Evolutionary conservation across 176 grass and related monocot genomes (phyloP).

Genomic region (Secale cereale): DNA sequence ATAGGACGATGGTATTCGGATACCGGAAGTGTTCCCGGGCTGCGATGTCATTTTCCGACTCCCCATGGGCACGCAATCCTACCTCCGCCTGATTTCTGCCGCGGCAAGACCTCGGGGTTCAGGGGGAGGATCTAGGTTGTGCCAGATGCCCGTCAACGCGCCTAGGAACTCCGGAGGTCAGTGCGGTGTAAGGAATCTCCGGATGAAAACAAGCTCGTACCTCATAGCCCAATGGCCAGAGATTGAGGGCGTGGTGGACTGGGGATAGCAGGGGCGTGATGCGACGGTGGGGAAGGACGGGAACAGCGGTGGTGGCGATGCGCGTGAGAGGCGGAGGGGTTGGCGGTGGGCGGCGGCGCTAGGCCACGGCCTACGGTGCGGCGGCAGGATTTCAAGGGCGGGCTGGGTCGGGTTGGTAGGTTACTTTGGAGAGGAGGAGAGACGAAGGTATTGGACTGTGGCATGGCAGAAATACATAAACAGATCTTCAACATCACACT

Average conservation of each 20-base stretch:
- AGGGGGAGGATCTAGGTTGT: neutral
- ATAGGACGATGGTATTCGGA: no score
- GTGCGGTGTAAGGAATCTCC: neutral
- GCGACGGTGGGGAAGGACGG: neutral
- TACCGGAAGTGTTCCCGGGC: no score
- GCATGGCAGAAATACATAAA: neutral
- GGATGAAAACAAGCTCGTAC: neutral
- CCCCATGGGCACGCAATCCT: slow-evolving; percentile 48
- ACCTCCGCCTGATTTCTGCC: neutral
- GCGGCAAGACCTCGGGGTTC: neutral
- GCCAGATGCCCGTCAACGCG: neutral
- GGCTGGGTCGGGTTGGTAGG: neutral
- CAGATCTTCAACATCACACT: neutral
- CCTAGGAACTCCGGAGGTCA: neutral
- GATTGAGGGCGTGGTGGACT: neutral
- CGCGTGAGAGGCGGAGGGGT: neutral
- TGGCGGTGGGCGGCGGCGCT: neutral
- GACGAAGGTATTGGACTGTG: neutral
- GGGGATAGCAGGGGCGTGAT: neutral
- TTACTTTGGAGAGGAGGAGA: neutral
- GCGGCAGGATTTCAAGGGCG: slow-evolving; percentile 13
- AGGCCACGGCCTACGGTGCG: neutral
- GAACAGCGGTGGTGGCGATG: neutral
- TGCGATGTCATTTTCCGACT: slow-evolving; percentile 67
- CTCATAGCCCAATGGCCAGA: neutral